phyloP scores from a whole-genome alignment of 1,139 yeast genomes.

The Taphrina deformans region DNA sequence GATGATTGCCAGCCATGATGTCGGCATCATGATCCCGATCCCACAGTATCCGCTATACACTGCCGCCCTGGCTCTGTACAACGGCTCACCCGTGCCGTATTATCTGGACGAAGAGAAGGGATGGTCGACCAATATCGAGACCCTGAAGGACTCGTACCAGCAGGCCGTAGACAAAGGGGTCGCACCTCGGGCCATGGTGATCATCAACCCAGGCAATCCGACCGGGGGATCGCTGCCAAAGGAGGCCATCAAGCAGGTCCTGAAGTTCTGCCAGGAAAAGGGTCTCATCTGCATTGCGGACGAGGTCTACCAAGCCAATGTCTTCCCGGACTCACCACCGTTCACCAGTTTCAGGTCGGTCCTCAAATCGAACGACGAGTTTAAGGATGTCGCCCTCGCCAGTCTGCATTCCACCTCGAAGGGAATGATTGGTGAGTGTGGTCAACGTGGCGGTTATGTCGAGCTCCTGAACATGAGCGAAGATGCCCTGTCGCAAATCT shows the following conservation, averaged over 20 bases:
- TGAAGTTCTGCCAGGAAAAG: conserved; percentile 76
- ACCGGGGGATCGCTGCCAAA: conserved; percentile 79
- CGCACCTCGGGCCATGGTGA: conserved; percentile 75
- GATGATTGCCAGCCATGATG: conserved; percentile 61
- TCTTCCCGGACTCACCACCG: conserved; percentile 55
- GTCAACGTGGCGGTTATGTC: conserved; percentile 99
- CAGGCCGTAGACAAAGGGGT: conserved; percentile 59
- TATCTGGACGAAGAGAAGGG: conserved; percentile 72
- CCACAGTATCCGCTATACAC: conserved; percentile 97
- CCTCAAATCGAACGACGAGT: conserved; percentile 50
- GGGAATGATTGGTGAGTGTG: conserved; percentile 97
- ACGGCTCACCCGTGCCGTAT: conserved; percentile 84
- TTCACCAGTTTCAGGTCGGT: conserved; percentile 52
- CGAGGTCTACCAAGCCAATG: conserved; percentile 93
- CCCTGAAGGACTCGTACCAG: conserved; percentile 59
- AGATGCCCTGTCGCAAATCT: conserved; percentile 67
- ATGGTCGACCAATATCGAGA: conserved; percentile 79
- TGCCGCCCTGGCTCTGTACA: conserved; percentile 80
- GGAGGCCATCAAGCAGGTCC: conserved; percentile 66
- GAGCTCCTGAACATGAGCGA: conserved; percentile 77
- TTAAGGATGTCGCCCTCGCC: conserved; percentile 77
- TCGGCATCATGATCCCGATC: conserved; percentile 91
- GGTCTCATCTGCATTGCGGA: conserved; percentile 92
- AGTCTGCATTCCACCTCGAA: conserved; percentile 94
- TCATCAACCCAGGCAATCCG: conserved; percentile 97